phyloP scores from a whole-genome alignment of 768 basidiomycete genomes.

The Strobilomyces echinocephalus region DNA sequence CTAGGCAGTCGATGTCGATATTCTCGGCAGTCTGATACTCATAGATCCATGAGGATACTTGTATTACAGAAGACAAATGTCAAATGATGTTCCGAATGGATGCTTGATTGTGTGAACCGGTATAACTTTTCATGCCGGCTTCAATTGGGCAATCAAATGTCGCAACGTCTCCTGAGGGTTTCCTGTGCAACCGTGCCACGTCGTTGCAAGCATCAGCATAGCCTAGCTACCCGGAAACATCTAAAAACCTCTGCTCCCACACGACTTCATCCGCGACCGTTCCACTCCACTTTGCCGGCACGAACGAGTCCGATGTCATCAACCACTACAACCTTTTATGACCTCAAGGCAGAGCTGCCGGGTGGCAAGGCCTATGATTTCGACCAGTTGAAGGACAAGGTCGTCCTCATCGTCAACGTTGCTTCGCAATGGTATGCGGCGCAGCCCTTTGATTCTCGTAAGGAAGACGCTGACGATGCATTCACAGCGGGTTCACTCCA shows the following conservation, averaged over 20 bases:
- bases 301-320: conserved; percentile 18
- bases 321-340: conserved; percentile 48
- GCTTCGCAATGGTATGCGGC: conserved; percentile 59
- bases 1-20: conserved; percentile 5
- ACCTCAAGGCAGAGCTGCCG: conserved; percentile 62
- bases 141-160: background rate
- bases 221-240: background rate
- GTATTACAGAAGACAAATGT: too few species aligned
- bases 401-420: conserved; percentile 73
- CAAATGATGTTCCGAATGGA: too few species aligned
- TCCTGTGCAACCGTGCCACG: background rate
- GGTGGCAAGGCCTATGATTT: conserved; percentile 55
- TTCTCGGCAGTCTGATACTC: background rate
- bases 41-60: too few species aligned
- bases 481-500: conserved; percentile 71
- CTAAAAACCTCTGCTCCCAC: background rate
- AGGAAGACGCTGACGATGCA: background rate
- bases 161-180: background rate
- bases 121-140: conserved; percentile 1
- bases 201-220: background rate
- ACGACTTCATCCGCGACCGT: conserved; percentile 5
- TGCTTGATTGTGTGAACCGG: background rate
- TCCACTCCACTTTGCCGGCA: conserved; percentile 11
- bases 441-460: background rate
- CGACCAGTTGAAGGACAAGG: conserved; percentile 67